phyloP scores from a whole-genome alignment of 2,329 filamentous ascomycete genomes.

The Fusarium sp. region DNA sequence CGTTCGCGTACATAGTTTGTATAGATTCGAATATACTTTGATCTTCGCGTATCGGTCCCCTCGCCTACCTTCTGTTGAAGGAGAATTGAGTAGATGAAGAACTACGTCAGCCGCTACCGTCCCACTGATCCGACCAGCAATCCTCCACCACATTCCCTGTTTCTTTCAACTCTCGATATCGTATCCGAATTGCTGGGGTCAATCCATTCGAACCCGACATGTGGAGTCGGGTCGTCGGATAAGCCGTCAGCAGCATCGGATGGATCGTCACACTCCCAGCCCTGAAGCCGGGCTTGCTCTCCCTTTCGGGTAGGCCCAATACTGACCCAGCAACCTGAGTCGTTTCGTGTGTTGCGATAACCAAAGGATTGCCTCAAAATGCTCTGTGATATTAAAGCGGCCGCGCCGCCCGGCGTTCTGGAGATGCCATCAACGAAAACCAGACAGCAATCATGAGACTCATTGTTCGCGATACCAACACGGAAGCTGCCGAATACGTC shows the following conservation, averaged over 20 bases:
- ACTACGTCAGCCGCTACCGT: neutral
- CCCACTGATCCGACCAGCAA: neutral
- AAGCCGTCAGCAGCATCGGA: neutral
- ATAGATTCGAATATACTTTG: neutral
- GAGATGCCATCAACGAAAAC: neutral
- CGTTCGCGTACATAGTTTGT: neutral
- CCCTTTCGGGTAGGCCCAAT: neutral
- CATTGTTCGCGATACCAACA: neutral
- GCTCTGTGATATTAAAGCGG: neutral
- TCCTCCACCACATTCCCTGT: neutral
- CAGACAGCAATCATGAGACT: neutral
- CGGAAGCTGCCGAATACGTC: conserved; percentile 49
- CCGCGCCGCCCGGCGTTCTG: neutral
- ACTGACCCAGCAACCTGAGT: neutral
- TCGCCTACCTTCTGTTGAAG: neutral
- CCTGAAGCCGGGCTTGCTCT: neutral
- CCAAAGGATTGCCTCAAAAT: neutral
- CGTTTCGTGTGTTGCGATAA: neutral
- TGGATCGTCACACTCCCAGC: neutral
- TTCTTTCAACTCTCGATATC: neutral
- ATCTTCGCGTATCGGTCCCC: neutral
- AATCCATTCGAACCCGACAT: neutral
- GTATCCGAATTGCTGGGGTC: neutral
- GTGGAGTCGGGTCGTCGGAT: neutral
- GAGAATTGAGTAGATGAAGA: neutral